Percentiles rank a stretch among this genome's conserved stretches.
Conservation (phyloP, 2,329 filamentous ascomycete species). For the Botrytis sinoallii region DNA sequence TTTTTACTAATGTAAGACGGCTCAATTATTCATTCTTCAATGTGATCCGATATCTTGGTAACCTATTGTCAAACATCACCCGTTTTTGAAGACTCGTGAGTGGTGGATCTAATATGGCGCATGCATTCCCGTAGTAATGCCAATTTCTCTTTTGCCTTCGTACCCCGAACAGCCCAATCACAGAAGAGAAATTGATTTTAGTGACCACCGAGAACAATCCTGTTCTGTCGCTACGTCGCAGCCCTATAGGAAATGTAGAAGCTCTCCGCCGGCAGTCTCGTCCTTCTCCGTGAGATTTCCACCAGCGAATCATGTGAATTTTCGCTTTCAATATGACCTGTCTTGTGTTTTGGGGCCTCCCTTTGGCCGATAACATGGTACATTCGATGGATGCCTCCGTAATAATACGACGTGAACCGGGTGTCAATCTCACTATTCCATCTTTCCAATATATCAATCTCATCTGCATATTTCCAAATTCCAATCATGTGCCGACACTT, state of each 20-base stretch:
- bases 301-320: neutral
- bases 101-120: neutral
- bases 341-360: neutral
- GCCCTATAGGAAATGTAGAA: neutral
- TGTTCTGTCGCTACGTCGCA: neutral
- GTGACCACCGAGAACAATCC: neutral
- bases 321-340: neutral
- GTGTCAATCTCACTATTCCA: neutral
- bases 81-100: neutral
- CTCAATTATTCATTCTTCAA: neutral
- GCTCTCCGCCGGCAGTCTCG: neutral
- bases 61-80: neutral
- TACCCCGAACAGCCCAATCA: neutral
- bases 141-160: neutral
- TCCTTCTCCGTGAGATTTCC: neutral
- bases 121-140: neutral
- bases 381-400: neutral
- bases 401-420: neutral
- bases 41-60: neutral
- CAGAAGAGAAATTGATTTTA: neutral
- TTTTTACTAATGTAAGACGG: neutral
- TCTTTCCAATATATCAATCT: neutral
- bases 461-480: neutral
- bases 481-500: constrained; percentile 1
- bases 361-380: neutral